Evolutionary conservation across 208 protist genomes (phyloP), one percentile per base, ranked within the genome.

Genomic region (Crithidia bombi): DNA sequence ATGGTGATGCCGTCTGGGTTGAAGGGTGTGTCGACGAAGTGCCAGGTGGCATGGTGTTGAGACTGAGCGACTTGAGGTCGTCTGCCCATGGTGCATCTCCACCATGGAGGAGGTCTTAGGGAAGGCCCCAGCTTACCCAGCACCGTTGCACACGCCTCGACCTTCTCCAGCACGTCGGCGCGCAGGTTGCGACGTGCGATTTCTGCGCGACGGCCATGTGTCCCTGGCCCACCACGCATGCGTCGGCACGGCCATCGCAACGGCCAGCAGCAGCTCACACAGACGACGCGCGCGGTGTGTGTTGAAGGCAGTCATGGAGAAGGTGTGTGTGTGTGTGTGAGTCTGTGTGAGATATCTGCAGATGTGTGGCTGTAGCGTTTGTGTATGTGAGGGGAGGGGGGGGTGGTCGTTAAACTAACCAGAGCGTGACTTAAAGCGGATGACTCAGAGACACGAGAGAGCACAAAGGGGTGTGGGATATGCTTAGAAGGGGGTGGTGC

Each of bases 191-290:
- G 81, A n/a, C 46, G 51, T 17, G 85, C 85, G 41, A 90, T 83
- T 63, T 87, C 81, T 39, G 81, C n/a, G n/a, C 69, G 33, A 90
- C 64, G 25, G 39, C 41, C 85, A 90, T 90, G 72, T 90, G 85
- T 19, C 85, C 85, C 28, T 78, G 67, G 68, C 81, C 81, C 79
- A 87, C 85, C 85, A 90, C 36, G 68, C 85, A n/a, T 73, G 52
- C 35, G 50, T 62, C 11, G 65, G 56, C 38, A 67, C 5, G 12
- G 58, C 63, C 38, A 62, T 26, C 14, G 47, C 50, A 17, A 55
- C 23, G 28, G 19, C 28, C 38, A 63, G 56, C 33, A 65, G 39
- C 39, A 63, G 25, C 43, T 4, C 58, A 65, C 35, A 23, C 56
- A 35, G 36, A 62, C 38, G 32, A 23, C 38, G 33, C 56, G 56